Base-by-base conservation (phyloP, 164 flowering plant species). In the Hamamelis virginiana region DNA sequence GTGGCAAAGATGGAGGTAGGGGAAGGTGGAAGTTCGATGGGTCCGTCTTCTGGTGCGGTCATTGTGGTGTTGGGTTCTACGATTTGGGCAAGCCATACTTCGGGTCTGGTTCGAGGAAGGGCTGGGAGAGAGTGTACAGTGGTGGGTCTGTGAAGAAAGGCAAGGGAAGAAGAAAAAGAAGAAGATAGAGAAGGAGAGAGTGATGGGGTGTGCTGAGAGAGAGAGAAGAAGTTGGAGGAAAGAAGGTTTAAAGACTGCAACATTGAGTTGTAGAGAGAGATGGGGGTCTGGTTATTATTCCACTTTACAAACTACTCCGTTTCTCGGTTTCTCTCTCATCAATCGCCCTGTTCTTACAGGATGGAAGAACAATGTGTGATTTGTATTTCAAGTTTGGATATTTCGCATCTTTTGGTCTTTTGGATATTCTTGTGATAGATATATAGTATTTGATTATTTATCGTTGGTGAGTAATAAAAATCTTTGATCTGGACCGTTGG, bases 1-100 rank as follows among this genome's bases (percentile, higher is more conserved):
- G 87, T 72, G 57, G 90, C 81, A 62, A 92, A 85, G 33, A 88
- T 66, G 4, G 87, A 68, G 51, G 88, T 57, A n/a, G 81, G 26
- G 3, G 92, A 77, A 1, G 80, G 82, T 0, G 88, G 85, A 46
- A 91, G 84, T 69, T 86, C 87, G 11, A 87, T 64, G 27, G 96
- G 96, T 46, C 97, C 98, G 11, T 81, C 87, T 41, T 76, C 80
- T 56, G 38, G 70, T 33, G 62, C 65, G 14, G 52, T 56, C 1
- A 33, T 8, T 8, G 74, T 15, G 50, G 72, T 38, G 51, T 70
- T 55, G 60, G 68, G 60, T 48, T 80, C 84, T 4, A 79, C 50
- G 21, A 65, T 69, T 58, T 75, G 79, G 22, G 84, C 81, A 1
- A 82, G 78, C 76, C 77, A 78, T 68, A 59, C 62, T 4, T 70